Evolutionary conservation across 441 rosid genomes (phyloP), one percentile per base, ranked within the genome.

Genomic region (Capsella rubella): DNA sequence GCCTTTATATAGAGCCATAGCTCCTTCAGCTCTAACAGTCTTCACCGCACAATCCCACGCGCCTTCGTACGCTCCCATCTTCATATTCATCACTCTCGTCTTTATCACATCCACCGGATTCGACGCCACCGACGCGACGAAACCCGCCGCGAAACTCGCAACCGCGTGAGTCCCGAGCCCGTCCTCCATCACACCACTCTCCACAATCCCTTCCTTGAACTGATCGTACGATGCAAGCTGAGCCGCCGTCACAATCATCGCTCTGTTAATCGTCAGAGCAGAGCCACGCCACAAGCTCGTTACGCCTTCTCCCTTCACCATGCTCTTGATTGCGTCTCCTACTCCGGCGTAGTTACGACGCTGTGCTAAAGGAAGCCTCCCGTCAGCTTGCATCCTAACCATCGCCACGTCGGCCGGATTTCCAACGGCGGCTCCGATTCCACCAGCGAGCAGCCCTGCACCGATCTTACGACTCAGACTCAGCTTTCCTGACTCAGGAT

Each of bases 331-430:
- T 6, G 93, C 93, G 66, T 86, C 89, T 13, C 84, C 82, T 6
- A 85, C 93, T 46, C 88, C 84, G 39, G 77, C 80, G 83, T 88
- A 86, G 57, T 79, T 84, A 1, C 90, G 79, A 9, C 89, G 87
- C 74, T 86, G 85, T 0, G 80, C 67, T 3, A 68, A 3, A 11
- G 90, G 90, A 47, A 88, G 87, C 5, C 90, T 75, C 4, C 93
- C 90, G 72, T 88, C 90, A 0, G 90, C 89, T 65, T 86, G 93
- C 90, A 88, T 86, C 1, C 90, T 82, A 9, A 85, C 90, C 90
- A 86, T 88, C 31, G 89, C 89, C 42, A 88, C 87, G 49, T 88
- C 93, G 0, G 93, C 90, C 3, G 90, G 90, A 82, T 85, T 88
- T 21, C 93, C 93, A 1, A 85, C 87, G 0, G 87, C 87, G 0